These are phyloP conservation scores for Scenedesmus sp. DNA, from an alignment of 163 green algal species.

Conservation along the genomic window DNA sequence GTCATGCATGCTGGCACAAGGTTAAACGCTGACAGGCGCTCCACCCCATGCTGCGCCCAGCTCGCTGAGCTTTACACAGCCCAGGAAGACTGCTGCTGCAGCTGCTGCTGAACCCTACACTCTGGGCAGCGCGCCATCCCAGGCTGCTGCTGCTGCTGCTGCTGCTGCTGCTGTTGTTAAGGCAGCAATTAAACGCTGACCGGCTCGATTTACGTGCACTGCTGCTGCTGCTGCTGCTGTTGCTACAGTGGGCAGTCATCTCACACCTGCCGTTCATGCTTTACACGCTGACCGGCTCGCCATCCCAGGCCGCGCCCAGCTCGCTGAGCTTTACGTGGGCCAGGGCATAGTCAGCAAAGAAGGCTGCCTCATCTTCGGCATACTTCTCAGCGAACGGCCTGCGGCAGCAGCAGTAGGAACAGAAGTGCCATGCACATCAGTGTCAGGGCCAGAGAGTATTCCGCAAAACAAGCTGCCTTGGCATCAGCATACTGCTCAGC, in stretches of 20 bases:
- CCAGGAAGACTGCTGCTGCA: background rate
- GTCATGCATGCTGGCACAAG: too few species aligned
- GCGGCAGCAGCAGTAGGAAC: conserved; percentile 30
- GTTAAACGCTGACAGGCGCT: conserved; percentile 61
- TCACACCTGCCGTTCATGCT: background rate
- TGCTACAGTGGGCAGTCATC: background rate
- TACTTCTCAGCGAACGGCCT: conserved; percentile 94
- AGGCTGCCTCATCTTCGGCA: conserved; percentile 83
- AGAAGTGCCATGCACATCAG: background rate
- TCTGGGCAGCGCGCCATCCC: too few species aligned
- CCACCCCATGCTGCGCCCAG: conserved; percentile 84
- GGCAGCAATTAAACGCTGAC: background rate
- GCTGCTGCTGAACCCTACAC: too few species aligned
- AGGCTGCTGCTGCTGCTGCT: too few species aligned
- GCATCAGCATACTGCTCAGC: conserved; percentile 87
- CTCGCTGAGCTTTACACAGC: conserved; percentile 92
- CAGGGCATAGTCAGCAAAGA: conserved; percentile 89
- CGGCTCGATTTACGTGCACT: background rate
- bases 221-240: conserved; percentile 2
- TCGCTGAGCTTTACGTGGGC: conserved; percentile 92
- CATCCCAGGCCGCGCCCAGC: conserved; percentile 84
- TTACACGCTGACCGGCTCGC: conserved; percentile 63
- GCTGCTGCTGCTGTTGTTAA: too few species aligned
- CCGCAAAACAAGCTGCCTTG: too few species aligned
- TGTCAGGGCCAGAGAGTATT: background rate